A percentile compares a stretch with the other conserved stretches of the same genome.
phyloP scores from a whole-genome alignment of 2,329 filamentous ascomycete genomes.

The Neopestalotiopsis sp. region DNA sequence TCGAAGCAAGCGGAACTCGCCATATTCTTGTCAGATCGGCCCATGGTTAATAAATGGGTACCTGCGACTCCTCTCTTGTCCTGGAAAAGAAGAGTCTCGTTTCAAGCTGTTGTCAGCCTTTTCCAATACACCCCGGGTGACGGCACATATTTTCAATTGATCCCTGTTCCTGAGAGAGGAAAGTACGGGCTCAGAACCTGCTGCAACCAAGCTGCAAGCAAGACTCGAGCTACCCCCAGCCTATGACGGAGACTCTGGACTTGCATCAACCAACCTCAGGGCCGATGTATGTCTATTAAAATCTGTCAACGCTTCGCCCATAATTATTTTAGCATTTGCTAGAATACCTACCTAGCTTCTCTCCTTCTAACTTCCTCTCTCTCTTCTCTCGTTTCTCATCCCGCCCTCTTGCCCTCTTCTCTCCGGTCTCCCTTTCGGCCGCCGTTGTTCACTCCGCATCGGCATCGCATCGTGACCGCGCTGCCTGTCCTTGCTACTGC shows the following conservation, averaged over 20 bases:
- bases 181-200: constrained; percentile 8
- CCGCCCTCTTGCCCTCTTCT: neutral
- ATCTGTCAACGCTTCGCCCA: neutral
- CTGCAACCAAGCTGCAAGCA: neutral
- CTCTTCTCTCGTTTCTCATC: neutral
- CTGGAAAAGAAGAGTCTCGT: neutral
- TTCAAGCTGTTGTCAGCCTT: constrained; percentile 1
- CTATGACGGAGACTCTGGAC: neutral
- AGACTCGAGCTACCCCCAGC: neutral
- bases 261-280: constrained; percentile 3
- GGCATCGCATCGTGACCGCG: neutral
- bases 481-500: neutral
- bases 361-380: neutral
- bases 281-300: constrained; percentile 3
- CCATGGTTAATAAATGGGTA: neutral
- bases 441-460: neutral
- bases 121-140: neutral
- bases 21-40: neutral
- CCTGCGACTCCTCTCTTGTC: neutral
- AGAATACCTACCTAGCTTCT: neutral
- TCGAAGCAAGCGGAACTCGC: neutral
- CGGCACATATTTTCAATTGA: neutral
- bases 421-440: neutral
- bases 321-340: neutral
- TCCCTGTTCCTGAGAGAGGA: neutral